Evolutionary conservation across 768 basidiomycete species (phyloP).

Genomic region (Serendipita indica): DNA sequence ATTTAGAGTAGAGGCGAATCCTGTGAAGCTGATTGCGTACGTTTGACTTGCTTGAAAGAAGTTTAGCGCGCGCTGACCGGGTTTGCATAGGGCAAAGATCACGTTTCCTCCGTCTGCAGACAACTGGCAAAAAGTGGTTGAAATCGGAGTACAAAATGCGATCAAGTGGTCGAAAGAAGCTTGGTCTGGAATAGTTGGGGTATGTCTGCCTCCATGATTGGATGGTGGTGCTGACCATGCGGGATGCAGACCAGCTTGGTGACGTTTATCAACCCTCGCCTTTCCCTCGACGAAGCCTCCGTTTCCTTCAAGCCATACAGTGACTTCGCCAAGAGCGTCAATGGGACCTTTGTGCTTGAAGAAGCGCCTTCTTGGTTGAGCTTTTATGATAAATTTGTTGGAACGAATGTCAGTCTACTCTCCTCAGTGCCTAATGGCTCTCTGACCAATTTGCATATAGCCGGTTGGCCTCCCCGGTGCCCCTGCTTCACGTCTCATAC

Average conservation of each 20-base stretch:
- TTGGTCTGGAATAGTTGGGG: slow-evolving; percentile 5
- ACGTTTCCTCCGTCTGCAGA: neutral
- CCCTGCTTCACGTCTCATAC: neutral
- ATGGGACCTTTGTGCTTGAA: neutral
- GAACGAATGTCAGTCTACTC: neutral
- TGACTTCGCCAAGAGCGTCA: slow-evolving; percentile 1
- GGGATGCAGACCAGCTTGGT: neutral
- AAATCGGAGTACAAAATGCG: slow-evolving; percentile 1
- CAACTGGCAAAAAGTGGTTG: slow-evolving; percentile 1
- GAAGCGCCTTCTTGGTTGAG: neutral
- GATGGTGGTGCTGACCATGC: neutral
- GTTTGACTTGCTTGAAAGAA: neutral
- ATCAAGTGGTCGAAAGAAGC: slow-evolving; percentile 5
- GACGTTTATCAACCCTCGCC: neutral
- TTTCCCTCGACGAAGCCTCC: neutral
- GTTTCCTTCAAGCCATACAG: neutral
- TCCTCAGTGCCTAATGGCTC: neutral
- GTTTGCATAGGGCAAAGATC: slow-evolving; percentile 1
- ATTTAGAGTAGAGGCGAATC: neutral
- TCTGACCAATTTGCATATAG: neutral
- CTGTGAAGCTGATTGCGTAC: neutral
- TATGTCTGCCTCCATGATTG: neutral
- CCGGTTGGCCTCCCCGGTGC: slow-evolving; percentile 5
- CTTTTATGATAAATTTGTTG: neutral
- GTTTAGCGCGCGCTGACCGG: too few species aligned